These are phyloP conservation scores for Aspergillus sp. DNA, from an alignment of 2,329 filamentous ascomycete genomes.

Conservation along the genomic window DNA sequence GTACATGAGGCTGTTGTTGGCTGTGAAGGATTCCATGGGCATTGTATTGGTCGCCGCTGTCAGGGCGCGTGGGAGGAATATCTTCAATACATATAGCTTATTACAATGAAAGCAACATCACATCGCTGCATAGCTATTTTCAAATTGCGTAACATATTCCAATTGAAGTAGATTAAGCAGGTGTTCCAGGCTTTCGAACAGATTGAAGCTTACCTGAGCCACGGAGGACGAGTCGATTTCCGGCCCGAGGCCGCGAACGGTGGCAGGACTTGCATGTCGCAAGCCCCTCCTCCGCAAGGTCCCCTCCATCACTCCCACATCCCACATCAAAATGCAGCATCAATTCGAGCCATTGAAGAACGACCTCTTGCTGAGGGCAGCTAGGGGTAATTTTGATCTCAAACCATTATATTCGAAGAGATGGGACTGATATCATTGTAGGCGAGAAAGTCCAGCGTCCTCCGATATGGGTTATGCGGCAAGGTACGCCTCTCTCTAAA, in stretches of 20 bases:
- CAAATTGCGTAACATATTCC: not conserved
- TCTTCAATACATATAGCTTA: not conserved
- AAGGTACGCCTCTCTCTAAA: constrained; percentile 62
- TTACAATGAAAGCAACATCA: not conserved
- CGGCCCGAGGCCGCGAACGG: constrained; percentile 20
- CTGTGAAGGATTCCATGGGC: not conserved
- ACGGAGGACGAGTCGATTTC: constrained; percentile 4
- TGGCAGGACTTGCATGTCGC: constrained; percentile 19
- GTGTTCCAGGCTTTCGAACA: not conserved
- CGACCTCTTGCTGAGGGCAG: constrained; percentile 85
- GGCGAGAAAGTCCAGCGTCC: constrained; percentile 89
- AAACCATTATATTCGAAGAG: not conserved
- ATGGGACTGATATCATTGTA: constrained; percentile 42
- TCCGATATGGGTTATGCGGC: constrained; percentile 99
- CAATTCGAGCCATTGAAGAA: constrained; percentile 86
- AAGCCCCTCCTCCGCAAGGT: constrained; percentile 22
- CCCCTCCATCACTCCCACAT: constrained; percentile 9
- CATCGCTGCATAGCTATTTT: not conserved
- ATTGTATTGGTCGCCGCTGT: not conserved
- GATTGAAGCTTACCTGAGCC: not conserved
- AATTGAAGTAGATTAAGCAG: not conserved
- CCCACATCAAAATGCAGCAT: constrained; percentile 58
- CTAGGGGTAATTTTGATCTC: constrained; percentile 64
- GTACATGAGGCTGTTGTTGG: not conserved
- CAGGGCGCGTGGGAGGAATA: not conserved